phyloP scores from a whole-genome alignment of 495 filamentous ascomycete genomes.

The Xylaria flabelliformis region DNA sequence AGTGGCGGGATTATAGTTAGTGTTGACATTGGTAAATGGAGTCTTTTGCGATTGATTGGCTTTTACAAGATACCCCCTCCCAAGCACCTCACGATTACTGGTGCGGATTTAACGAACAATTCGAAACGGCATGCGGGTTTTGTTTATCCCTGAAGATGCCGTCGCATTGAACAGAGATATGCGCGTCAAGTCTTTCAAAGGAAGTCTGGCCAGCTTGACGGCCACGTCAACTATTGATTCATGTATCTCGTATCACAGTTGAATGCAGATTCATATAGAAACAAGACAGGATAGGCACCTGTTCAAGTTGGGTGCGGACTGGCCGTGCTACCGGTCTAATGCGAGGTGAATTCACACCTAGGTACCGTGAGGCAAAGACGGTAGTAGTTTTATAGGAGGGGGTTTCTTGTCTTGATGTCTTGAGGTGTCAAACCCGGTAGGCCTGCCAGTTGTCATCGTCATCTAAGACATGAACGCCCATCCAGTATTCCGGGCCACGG shows the following conservation, averaged over 20 bases:
- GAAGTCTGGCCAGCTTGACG: not conserved
- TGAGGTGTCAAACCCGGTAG: conserved; percentile 1
- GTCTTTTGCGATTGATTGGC: not conserved
- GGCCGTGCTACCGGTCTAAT: not conserved
- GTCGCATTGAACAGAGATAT: conserved; percentile 9
- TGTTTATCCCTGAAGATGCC: not conserved
- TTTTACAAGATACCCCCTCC: not conserved
- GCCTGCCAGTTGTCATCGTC: conserved; percentile 14
- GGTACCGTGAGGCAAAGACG: not conserved
- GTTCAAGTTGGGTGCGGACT: conserved; percentile 2
- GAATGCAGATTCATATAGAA: not conserved
- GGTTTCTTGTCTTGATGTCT: not conserved
- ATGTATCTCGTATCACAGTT: not conserved
- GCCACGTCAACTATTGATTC: conserved; percentile 20
- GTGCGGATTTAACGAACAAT: not conserved
- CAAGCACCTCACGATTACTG: not conserved
- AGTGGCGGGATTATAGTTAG: not conserved
- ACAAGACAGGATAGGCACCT: not conserved
- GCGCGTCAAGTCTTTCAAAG: not conserved
- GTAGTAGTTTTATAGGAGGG: not conserved
- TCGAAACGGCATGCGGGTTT: not conserved
- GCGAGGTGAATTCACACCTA: conserved; percentile 13
- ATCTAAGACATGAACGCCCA: not conserved
- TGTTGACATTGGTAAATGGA: conserved; percentile 4
- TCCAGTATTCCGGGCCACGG: not conserved